Base-by-base conservation (phyloP, 768 basidiomycete genomes). In the Rhodocollybia butyracea region DNA sequence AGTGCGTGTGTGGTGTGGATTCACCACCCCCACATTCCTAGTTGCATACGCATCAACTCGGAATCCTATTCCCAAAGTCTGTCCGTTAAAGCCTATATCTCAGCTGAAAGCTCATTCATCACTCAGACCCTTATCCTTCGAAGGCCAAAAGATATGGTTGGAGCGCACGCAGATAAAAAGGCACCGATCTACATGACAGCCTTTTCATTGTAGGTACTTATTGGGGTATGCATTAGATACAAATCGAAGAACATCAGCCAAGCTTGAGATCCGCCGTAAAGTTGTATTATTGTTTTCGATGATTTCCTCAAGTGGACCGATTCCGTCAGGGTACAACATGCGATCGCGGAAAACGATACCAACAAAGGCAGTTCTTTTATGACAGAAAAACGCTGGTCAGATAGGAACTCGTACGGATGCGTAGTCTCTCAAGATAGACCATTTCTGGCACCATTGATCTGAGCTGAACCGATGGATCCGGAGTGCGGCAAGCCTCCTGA, bases 21-120 rank as follows among this genome's bases (percentile, higher is more conserved):
- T 92, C 69, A 92, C 91, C 6, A 86, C 91, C 24, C 75, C 82
- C 19, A 89, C 86, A 65, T 91, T 93, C 89, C 88, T 90, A 0
- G 74, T 92, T 52, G 89, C 80, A 29, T 90, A 86, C 61, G 81
- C 80, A 17, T 83, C 86, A 17, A 76, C 82, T 31, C 61, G 63
- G 39, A 69, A 76, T 51, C 73, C 76, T 17, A 80, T 75, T 60
- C 82, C 86, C 24, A 85, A 83, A 77, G 91, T 87, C 68, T 34
- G 64, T 54, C n/a, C 3, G 32, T 12, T 12, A 29, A 40, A 27
- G 32, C n/a, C 6, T n/a, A n/a, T 34, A 36, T 27, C 39, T 19
- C 8, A 26, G 30, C 29, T 31, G 24, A 45, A 19, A 17, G 43
- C 32, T 50, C 32, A 50, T 40, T 38, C 29, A 17, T 30, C 29